Evolutionary conservation across 2,329 filamentous ascomycete species (phyloP).

Genomic region (Apiospora arundinis): DNA sequence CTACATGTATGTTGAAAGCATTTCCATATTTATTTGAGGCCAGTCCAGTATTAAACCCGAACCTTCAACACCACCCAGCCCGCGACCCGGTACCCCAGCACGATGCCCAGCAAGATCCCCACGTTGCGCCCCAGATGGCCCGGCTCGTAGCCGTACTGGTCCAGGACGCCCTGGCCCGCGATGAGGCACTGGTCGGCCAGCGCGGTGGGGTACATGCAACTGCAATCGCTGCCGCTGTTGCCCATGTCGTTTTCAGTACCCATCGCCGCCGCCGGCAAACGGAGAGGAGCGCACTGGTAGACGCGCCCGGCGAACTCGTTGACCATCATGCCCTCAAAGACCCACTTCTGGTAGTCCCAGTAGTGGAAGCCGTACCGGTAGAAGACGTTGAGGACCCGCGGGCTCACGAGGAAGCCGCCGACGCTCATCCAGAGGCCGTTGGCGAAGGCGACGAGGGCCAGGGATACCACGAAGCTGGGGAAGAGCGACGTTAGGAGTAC

Average conservation of each 20-base stretch:
- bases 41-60: conserved; percentile 29
- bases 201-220: conserved; percentile 74
- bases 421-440: conserved; percentile 93
- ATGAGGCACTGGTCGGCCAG: conserved; percentile 72
- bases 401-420: conserved; percentile 79
- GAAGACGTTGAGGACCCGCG: conserved; percentile 77
- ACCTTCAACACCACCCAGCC: conserved; percentile 66
- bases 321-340: conserved; percentile 93
- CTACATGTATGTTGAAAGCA: too few species aligned
- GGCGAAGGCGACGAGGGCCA: conserved; percentile 82
- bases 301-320: conserved; percentile 76
- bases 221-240: conserved; percentile 50
- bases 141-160: conserved; percentile 71
- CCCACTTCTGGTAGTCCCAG: conserved; percentile 86
- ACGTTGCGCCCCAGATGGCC: conserved; percentile 72
- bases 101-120: conserved; percentile 79
- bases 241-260: too few species aligned
- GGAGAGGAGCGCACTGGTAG: conserved; percentile 68
- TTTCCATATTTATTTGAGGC: neutral
- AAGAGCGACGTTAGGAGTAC: conserved; percentile 76
- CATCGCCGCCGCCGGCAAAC: conserved; percentile 5
- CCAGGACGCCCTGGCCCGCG: conserved; percentile 72
- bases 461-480: conserved; percentile 79
- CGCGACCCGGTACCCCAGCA: conserved; percentile 73
- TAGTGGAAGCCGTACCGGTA: conserved; percentile 90